phyloP scores from a whole-genome alignment of 257 asterid genomes.

The Henckelia pumila region DNA sequence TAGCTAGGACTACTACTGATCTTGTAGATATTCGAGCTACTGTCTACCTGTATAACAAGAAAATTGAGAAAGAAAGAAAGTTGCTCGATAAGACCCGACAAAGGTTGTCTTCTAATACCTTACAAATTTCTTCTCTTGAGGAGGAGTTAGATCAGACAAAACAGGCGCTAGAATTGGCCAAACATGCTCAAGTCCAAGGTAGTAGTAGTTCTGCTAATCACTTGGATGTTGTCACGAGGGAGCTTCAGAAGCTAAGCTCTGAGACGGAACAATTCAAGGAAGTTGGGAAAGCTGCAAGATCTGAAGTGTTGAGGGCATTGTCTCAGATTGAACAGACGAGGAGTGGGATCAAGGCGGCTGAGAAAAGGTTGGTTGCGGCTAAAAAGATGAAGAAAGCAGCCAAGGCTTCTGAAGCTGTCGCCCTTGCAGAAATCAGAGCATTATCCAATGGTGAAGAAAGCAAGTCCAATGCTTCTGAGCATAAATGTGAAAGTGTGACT shows the following conservation, averaged over 20 bases:
- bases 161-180: conserved; percentile 36
- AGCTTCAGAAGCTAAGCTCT: conserved; percentile 60
- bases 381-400: conserved; percentile 91
- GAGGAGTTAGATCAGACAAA: conserved; percentile 54
- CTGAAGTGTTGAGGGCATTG: conserved; percentile 53
- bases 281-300: conserved; percentile 65
- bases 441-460: conserved; percentile 21
- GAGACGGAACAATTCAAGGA: conserved; percentile 70
- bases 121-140: conserved; percentile 51
- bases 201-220: conserved; percentile 24
- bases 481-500: conserved; percentile 45
- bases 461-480: conserved; percentile 26
- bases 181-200: conserved; percentile 32
- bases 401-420: conserved; percentile 79
- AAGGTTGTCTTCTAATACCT: conserved; percentile 53
- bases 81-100: conserved; percentile 78
- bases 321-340: conserved; percentile 69
- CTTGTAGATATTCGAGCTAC: conserved; percentile 70
- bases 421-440: conserved; percentile 76
- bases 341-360: conserved; percentile 62
- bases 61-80: conserved; percentile 73
- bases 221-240: conserved; percentile 44
- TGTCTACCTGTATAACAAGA: conserved; percentile 64
- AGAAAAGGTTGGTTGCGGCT: conserved; percentile 72
- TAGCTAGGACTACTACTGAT: conserved; percentile 61